These are phyloP conservation scores for Xerocomellus intermedius DNA, from an alignment of 768 basidiomycete species.

Conservation along the genomic window DNA sequence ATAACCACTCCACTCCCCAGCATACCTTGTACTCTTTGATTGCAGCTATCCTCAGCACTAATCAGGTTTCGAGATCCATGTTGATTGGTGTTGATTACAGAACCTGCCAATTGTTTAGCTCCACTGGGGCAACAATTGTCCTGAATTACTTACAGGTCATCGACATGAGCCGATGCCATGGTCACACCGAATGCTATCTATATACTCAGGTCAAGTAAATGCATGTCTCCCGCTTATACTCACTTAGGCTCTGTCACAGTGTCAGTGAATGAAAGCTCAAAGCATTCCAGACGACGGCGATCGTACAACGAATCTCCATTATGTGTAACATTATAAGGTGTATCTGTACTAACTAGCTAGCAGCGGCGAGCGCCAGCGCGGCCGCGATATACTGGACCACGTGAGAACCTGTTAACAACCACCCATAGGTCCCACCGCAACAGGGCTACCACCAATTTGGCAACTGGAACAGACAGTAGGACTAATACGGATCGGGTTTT, in stretches of 20 bases:
- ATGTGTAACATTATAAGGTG: constrained; percentile 24
- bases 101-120: neutral
- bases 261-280: neutral
- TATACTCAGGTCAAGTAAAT: neutral
- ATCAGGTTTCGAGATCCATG: neutral
- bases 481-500: constrained; percentile 71
- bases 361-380: constrained; percentile 24
- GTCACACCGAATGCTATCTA: neutral
- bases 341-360: constrained; percentile 12
- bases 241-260: neutral
- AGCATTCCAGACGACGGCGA: neutral
- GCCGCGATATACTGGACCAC: constrained; percentile 9
- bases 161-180: too few species aligned
- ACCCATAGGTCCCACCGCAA: constrained; percentile 17
- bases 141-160: too few species aligned
- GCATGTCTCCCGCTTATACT: neutral
- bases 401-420: neutral
- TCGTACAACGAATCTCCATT: constrained; percentile 13
- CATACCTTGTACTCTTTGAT: neutral
- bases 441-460: constrained; percentile 9
- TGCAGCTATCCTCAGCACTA: neutral
- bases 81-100: neutral
- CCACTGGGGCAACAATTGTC: too few species aligned
- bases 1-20: neutral
- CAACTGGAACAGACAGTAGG: constrained; percentile 44